These are phyloP conservation scores for Hymenoscyphus fructigenus DNA, from an alignment of 2,329 filamentous ascomycete species.

Conservation along the genomic window DNA sequence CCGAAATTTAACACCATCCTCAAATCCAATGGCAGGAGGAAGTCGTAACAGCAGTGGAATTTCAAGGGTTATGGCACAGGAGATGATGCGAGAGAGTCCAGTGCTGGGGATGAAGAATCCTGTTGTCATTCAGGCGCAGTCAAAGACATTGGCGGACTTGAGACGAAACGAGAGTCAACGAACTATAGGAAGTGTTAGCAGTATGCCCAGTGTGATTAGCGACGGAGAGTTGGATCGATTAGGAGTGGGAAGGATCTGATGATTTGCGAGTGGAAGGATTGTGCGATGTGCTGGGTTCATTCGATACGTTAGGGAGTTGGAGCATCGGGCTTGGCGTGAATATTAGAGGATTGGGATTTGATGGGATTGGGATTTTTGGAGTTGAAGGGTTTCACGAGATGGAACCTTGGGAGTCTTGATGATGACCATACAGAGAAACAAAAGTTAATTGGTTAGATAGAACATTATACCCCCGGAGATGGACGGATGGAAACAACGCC, in stretches of 20 bases:
- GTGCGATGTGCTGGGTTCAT: neutral
- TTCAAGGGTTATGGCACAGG: neutral
- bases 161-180: neutral
- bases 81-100: conserved; percentile 5
- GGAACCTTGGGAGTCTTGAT: neutral
- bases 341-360: neutral
- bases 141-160: neutral
- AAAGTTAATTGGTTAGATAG: neutral
- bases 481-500: neutral
- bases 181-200: neutral
- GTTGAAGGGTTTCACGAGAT: neutral
- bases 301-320: neutral
- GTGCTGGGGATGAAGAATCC: conserved; percentile 2
- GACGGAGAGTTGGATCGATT: neutral
- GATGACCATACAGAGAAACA: neutral
- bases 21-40: neutral
- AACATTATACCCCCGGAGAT: neutral
- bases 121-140: neutral
- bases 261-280: neutral
- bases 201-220: neutral
- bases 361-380: neutral
- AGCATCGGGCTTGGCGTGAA: neutral
- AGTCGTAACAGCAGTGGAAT: neutral
- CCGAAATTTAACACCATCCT: neutral
- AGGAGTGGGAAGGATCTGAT: neutral